Base-by-base conservation (phyloP, 306 rosid species). In the Carpinus viminea region DNA sequence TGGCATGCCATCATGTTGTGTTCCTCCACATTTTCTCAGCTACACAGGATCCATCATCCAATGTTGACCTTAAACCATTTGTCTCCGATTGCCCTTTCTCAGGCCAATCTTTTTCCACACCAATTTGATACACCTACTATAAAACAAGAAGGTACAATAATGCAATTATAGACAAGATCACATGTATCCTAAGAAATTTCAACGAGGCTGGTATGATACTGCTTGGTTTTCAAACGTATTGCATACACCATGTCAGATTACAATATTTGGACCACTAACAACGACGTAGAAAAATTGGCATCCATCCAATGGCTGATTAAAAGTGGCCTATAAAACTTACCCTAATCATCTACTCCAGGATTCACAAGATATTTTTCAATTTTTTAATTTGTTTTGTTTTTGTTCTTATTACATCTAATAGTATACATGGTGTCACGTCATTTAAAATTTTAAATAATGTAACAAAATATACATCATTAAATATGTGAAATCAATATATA, bases 21-120 rank as follows among this genome's bases (percentile, higher is more conserved):
- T 66, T 73, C 70, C 73, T 76, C 75, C 68, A 12, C 79, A 17
- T 76, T 65, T 52, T 64, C 36, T 34, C 17, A 41, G 45, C 82
- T 34, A 48, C 64, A 53, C 50, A 73, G 43, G 16, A 48, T 48
- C 52, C 52, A 48, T 50, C 34, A 20, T 64, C 68, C 65, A 76
- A 73, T 79, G 78, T 72, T 72, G 87, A 84, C 84, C 41, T 73
- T 73, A 51, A 4, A 16, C 77, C 79, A 71, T 13, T 7, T 66
- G 12, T 7, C 65, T 74, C 52, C 74, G 57, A 80, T 5, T 73
- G 74, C 80, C 80, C 80, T 76, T 80, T 20, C 79, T 72, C 46
- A 8, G 45, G 45, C 57, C 74, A 47, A 56, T 62, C 52, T 38
- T 76, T 28, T 8, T 65, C 80, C 41, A 18, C 36, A 21, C 72